These are phyloP conservation scores for Diplosphaera chodatii DNA, from an alignment of 139 green algal species.

Conservation along the genomic window DNA sequence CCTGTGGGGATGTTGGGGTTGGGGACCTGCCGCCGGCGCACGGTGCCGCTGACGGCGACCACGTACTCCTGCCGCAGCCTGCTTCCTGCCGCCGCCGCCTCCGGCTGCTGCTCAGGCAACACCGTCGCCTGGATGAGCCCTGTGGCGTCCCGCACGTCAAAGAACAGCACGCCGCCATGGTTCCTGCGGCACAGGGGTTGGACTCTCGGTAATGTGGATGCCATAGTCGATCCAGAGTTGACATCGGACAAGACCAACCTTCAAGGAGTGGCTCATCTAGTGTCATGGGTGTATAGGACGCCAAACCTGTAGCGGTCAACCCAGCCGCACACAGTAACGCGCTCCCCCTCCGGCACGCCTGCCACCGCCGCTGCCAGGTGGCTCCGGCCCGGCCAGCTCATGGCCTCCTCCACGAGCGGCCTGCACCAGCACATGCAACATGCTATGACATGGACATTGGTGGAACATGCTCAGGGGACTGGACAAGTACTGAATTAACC, in stretches of 20 bases:
- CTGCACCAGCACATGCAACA: no score
- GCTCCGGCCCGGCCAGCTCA: slow-evolving; percentile 44
- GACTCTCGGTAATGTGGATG: no score
- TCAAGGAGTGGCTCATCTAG: no score
- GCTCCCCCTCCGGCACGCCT: slow-evolving; percentile 35
- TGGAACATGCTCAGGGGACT: no score
- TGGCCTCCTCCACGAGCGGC: background rate
- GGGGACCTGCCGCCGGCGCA: slow-evolving; percentile 68
- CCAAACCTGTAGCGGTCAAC: slow-evolving; percentile 57
- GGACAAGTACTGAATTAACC: no score
- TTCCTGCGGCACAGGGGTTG: slow-evolving; percentile 50
- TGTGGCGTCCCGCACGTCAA: slow-evolving; percentile 89
- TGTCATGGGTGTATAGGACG: no score
- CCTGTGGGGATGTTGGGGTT: slow-evolving; percentile 87
- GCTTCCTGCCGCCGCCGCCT: slow-evolving; percentile 41
- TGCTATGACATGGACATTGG: no score
- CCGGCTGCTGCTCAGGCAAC: slow-evolving; percentile 29
- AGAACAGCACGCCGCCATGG: slow-evolving; percentile 88
- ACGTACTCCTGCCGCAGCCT: slow-evolving; percentile 84
- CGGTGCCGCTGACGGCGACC: slow-evolving; percentile 66
- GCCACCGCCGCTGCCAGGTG: slow-evolving; percentile 50
- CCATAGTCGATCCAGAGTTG: no score
- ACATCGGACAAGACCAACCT: no score
- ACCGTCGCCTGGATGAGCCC: slow-evolving; percentile 81
- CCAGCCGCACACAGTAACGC: slow-evolving; percentile 89